Base-by-base conservation (phyloP, 164 flowering plant species). In the Echeveria elegans region DNA sequence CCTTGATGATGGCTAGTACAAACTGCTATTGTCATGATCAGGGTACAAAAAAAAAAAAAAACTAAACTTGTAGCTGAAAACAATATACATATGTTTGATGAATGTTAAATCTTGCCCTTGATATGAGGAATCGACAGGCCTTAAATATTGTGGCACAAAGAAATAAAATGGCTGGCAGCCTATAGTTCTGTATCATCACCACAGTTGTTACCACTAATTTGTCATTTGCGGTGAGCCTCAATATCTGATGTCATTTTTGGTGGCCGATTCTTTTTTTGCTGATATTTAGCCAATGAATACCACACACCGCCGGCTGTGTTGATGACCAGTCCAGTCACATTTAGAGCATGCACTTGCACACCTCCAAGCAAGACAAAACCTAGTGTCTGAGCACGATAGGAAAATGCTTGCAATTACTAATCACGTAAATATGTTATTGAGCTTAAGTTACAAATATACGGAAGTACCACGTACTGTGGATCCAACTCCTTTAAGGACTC, bases 401-500 rank as follows among this genome's bases (percentile, higher is more conserved):
- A 45, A 23, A 47, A 18, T 10, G 16, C 5, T 56, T 30, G 18
- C 65, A 67, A 26, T 52, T 23, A 52, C 28, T 7, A 21, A 52
- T 23, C 58, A 56, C 5, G 12, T 9, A 0, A 32, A 45, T 48
- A 21, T 4, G 32, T 28, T 11, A 12, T 56, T 28, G 61, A 26
- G 32, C 18, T 28, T 14, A 2, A 56, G 30, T 3, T 12, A 10
- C 0, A 23, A 23, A 10, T 52, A 21, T 52, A 23, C 0, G 58
- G 28, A 21, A 12, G 28, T 52, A 30, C 28, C 66, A 76, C 89
- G 40, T 76, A 94, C 99, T 69, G 97, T 92, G 65, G 99, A 94
- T 1, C 85, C 99, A n/a, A 94, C 99, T 6, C 99, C 99, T 76
- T 94, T 94, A 66, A 94, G 96, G 68, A 94, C 99, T 71, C 99